Evolutionary conservation across 1,139 yeast species (phyloP), one percentile per base, ranked within the genome.

Genomic region (Candida gigantensis): DNA sequence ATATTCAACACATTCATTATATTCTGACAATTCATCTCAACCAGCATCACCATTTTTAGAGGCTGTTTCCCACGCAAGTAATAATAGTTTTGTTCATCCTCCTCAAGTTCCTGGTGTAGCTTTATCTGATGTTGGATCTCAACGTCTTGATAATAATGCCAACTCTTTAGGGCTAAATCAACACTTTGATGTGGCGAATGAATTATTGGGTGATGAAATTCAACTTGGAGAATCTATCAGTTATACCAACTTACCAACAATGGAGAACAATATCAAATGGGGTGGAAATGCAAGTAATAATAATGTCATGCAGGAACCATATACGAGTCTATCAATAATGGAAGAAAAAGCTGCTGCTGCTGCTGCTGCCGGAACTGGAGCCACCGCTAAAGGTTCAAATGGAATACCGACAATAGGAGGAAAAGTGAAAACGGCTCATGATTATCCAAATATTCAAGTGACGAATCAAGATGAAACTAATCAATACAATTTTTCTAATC

Each of bases 161-260:
- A n/a, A n/a, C n/a, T 35, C 46, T 4, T 34, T 41, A 28, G 28
- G 29, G 6, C 34, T 34, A 7, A 34, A 40, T 23, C 34, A 40
- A 18, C 34, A 28, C 19, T 41, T 39, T 27, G 43, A 42, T 4
- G 29, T 15, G 3, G 29, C 11, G 3, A 65, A 66, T 40, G 67
- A 63, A 14, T 33, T 25, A 15, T 29, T 27, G 12, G 28, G 24
- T 24, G 31, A 36, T 18, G 74, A 67, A 39, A 68, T 69, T 16
- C 65, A 56, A 1, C 52, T 70, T 28, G 76, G 76, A 2, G 72
- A 65, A 23, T 67, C 73, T 5, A 58, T 70, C 2, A 64, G 71
- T 23, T 57, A 59, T 33, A 60, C 72, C 1, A 67, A 69, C 45
- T 57, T 70, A 40, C 47, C 47, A 6, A 49, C 44, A 4, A 40